Base-by-base conservation (phyloP, 371 early-diverging fungal species). In the Gilbertella persicaria region DNA sequence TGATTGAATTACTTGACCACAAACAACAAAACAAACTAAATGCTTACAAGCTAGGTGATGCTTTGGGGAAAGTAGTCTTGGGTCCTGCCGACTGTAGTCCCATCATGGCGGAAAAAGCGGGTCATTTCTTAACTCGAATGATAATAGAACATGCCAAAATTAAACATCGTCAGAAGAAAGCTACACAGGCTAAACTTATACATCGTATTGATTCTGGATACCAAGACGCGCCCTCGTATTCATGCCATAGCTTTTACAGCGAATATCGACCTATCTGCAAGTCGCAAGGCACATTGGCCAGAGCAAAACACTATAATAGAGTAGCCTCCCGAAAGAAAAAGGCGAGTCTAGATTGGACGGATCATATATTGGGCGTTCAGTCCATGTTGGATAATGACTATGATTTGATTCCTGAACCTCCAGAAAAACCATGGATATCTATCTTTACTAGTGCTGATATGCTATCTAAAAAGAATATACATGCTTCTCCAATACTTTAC, bases 51-150 rank as follows among this genome's bases (percentile, higher is more conserved):
- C 35, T 76, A 20, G 77, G 77, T 17, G 77, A 76, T 44, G 71
- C 77, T 5, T 62, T 76, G 60, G 73, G 77, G 30, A 76, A 76
- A 43, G 77, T 67, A 5, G 67, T 71, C 0, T 54, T 77, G 10
- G 78, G 74, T 0, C 68, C 78, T 16, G 59, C 67, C 8, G 69
- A 71, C 13, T 77, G 78, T 37, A 66, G 63, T 20, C 67, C 69
- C 2, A 68, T 76, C 39, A 71, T 73, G 49, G 51, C 67, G 3
- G 77, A 73, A 46, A 73, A 71, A 33, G 71, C 71, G 7, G 65
- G 67, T 26, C 71, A 73, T 49, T 69, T 77, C 25, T 29, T 77
- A 50, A 73, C 73, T 20, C 65, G 74, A 10, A 58, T 77, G 61
- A 69, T 76, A 30, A 76, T 76, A 24, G 77, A 76, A 40, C 68